These are phyloP conservation scores for Ustilago bromivora DNA, from an alignment of 1,284 basidiomycete species.

Conservation along the genomic window DNA sequence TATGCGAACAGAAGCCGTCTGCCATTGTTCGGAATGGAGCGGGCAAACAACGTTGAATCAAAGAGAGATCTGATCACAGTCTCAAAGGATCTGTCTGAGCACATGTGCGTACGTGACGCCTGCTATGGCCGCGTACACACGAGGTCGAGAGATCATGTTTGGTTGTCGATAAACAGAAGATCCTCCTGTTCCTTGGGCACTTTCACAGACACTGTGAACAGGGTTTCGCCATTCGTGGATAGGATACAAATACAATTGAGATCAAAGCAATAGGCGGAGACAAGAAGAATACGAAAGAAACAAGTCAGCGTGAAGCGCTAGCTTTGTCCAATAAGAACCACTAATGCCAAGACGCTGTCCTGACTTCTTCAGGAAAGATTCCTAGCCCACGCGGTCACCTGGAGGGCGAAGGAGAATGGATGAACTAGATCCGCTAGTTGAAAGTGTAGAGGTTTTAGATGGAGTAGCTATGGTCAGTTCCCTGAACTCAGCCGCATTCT, in stretches of 20 bases:
- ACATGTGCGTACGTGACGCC: background rate
- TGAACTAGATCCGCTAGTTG: slow-evolving; percentile 23
- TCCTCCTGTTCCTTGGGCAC: background rate
- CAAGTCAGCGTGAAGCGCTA: background rate
- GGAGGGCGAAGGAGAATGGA: slow-evolving; percentile 15
- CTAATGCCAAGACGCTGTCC: background rate
- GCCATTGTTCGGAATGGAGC: background rate
- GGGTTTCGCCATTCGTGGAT: background rate
- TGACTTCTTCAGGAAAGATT: background rate
- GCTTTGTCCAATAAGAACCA: background rate
- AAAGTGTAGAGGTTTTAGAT: slow-evolving; percentile 4
- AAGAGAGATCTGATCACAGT: too few species aligned
- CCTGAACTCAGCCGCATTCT: background rate
- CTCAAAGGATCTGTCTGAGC: background rate
- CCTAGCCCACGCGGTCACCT: background rate
- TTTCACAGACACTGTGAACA: background rate
- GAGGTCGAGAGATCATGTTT: background rate
- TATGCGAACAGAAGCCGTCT: background rate
- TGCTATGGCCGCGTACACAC: background rate
- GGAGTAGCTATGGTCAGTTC: background rate
- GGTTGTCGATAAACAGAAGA: background rate
- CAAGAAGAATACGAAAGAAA: background rate
- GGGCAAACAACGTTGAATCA: background rate
- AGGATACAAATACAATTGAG: slow-evolving; percentile 4
- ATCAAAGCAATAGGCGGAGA: background rate